These are phyloP conservation scores for Alternaria triticimaculans DNA, from an alignment of 2,329 filamentous ascomycete genomes.

Conservation along the genomic window DNA sequence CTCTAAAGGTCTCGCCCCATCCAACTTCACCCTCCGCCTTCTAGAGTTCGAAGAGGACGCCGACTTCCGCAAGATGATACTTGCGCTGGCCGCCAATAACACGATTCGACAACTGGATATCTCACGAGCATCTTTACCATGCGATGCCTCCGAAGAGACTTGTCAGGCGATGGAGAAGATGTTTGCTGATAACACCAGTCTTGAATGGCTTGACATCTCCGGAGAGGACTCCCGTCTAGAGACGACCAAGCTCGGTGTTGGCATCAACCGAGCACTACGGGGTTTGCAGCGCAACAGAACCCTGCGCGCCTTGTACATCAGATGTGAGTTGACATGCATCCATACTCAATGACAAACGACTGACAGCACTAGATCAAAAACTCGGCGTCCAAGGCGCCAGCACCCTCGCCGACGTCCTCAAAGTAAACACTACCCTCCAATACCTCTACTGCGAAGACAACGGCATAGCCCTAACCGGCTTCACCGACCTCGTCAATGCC, in stretches of 20 bases:
- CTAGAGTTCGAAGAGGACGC: slow-evolving; percentile 72
- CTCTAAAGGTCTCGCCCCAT: slow-evolving; percentile 61
- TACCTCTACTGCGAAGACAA: slow-evolving; percentile 76
- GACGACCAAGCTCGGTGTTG: slow-evolving; percentile 71
- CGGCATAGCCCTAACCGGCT: slow-evolving; percentile 72
- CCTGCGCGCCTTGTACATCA: slow-evolving; percentile 67
- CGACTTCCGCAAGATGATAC: slow-evolving; percentile 68
- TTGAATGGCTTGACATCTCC: slow-evolving; percentile 72
- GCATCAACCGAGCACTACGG: slow-evolving; percentile 69
- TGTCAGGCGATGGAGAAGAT: slow-evolving; percentile 68
- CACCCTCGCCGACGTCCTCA: slow-evolving; percentile 71
- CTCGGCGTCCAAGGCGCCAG: slow-evolving; percentile 73
- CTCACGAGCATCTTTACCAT: slow-evolving; percentile 72
- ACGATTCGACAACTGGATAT: slow-evolving; percentile 71
- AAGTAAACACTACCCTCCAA: slow-evolving; percentile 66
- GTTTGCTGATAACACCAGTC: slow-evolving; percentile 70
- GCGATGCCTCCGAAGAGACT: slow-evolving; percentile 71
- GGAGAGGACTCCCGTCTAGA: slow-evolving; percentile 76
- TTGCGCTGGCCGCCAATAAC: slow-evolving; percentile 67
- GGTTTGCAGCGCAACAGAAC: slow-evolving; percentile 70
- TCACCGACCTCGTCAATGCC: slow-evolving; percentile 72
- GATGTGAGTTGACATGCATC: slow-evolving; percentile 46
- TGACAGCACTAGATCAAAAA: slow-evolving; percentile 61
- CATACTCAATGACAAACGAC: not conserved
- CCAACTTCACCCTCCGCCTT: slow-evolving; percentile 70